Base-by-base conservation (phyloP, 257 asterid genomes). In the Solanum virginianum region DNA sequence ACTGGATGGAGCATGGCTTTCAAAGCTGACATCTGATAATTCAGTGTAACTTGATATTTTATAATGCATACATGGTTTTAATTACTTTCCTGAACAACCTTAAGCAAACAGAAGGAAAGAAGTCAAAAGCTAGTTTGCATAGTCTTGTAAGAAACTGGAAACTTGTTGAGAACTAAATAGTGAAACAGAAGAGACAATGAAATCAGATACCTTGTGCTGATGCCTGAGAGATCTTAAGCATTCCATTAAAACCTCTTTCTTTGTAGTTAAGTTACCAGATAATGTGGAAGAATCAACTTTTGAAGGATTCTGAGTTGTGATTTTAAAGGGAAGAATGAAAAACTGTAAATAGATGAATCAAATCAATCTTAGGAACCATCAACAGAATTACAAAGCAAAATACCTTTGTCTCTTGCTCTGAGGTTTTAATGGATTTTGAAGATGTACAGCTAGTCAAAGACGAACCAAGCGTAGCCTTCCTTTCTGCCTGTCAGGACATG, bases 141-240 rank as follows among this genome's bases (percentile, higher is more conserved):
- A 8, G 14, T 49, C 62, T 75, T 51, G 82, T 77, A 51, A 77
- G 82, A 26, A 29, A 77, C 82, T 51, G 82, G 63, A 51, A 56
- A 81, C 32, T 57, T 26, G 8, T n/a, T 81, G 75, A 60, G 56
- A 81, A 43, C 74, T 11, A 81, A 16, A 39, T 14, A 81, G 84
- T 41, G 84, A 81, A 15, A 41, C 17, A 82, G 77, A 82, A 60
- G 77, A n/a, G 60, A 18, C 53, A 59, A 20, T 6, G 14, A n/a
- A 16, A 83, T 45, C 74, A 43, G 85, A 32, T 91, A 94, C 98
- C 98, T 90, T 88, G 90, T 90, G 81, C 88, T 22, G 95, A 84
- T 60, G 88, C 91, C 89, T 95, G 49, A 95, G 89, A 87, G 93
- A 90, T 90, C 92, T 90, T 88, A 95, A 90, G 85, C 98, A 93